phyloP scores from a whole-genome alignment of 2,329 filamentous ascomycete genomes.

The Plenodomus biglobosus region DNA sequence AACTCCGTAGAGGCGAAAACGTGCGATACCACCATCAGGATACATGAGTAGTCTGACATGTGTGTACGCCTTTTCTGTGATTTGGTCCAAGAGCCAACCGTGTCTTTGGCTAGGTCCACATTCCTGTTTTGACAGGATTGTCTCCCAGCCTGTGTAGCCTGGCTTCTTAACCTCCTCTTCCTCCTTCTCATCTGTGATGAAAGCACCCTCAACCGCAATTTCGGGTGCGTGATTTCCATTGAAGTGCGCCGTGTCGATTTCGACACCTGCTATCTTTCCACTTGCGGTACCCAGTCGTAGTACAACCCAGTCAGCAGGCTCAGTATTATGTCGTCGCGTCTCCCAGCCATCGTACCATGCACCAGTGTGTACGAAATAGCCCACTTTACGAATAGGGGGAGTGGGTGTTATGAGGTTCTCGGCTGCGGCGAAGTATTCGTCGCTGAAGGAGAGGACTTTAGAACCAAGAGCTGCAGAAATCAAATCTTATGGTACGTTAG shows the following conservation, averaged over 20 bases:
- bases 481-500: constrained; percentile 46
- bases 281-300: constrained; percentile 64
- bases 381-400: constrained; percentile 58
- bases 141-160: constrained; percentile 61
- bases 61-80: constrained; percentile 68
- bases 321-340: constrained; percentile 61
- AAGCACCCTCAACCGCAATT: constrained; percentile 75
- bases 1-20: constrained; percentile 75
- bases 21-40: constrained; percentile 79
- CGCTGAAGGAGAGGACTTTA: constrained; percentile 58
- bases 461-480: constrained; percentile 56
- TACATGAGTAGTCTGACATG: constrained; percentile 84
- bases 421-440: constrained; percentile 64
- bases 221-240: constrained; percentile 79
- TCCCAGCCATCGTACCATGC: constrained; percentile 69
- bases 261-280: constrained; percentile 71
- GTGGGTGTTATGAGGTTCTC: constrained; percentile 61
- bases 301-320: constrained; percentile 62
- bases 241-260: constrained; percentile 81
- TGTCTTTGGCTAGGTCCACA: constrained; percentile 75
- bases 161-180: constrained; percentile 61
- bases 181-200: constrained; percentile 55
- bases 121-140: constrained; percentile 68
- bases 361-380: constrained; percentile 61
- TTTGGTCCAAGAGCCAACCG: constrained; percentile 65